These are phyloP conservation scores for Monilinia vaccinii-corymbosi DNA, from an alignment of 2,329 filamentous ascomycete genomes.

Conservation along the genomic window DNA sequence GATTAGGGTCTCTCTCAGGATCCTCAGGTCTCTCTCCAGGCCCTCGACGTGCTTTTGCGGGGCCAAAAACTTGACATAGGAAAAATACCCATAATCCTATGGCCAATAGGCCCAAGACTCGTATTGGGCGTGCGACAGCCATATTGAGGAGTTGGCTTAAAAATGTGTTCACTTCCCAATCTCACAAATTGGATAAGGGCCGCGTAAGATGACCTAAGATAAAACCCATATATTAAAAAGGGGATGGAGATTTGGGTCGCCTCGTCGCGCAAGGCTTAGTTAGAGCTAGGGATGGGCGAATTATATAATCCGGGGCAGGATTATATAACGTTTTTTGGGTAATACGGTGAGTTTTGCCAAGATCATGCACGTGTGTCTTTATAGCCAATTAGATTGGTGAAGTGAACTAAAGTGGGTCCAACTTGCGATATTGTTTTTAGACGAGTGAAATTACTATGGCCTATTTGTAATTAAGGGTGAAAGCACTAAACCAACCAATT, in stretches of 20 bases:
- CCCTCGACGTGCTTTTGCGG: conserved; percentile 36
- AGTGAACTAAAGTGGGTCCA: too few relatives aligned
- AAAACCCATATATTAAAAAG: conserved; percentile 4
- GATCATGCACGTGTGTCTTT: too few relatives aligned
- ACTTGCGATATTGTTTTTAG: too few relatives aligned
- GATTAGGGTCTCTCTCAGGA: conserved; percentile 71
- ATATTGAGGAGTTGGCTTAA: conserved; percentile 41
- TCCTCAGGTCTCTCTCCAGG: conserved; percentile 42
- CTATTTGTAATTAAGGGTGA: too few relatives aligned
- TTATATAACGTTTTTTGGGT: too few relatives aligned
- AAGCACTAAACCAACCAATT: too few relatives aligned
- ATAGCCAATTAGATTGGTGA: too few relatives aligned
- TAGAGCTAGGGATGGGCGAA: too few relatives aligned
- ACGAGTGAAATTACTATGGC: too few relatives aligned
- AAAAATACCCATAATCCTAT: conserved; percentile 70
- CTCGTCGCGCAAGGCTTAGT: neutral
- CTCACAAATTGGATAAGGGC: conserved; percentile 1
- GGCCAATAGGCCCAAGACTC: conserved; percentile 64
- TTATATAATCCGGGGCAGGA: too few relatives aligned
- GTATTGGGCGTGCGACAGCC: conserved; percentile 78
- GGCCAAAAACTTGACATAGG: conserved; percentile 63
- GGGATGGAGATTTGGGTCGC: neutral
- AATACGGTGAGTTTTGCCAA: too few relatives aligned
- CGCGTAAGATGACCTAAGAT: conserved; percentile 11
- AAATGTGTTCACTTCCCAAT: conserved; percentile 7